Evolutionary conservation across 495 filamentous ascomycete genomes (phyloP).

Genomic region (Xylaria flabelliformis): DNA sequence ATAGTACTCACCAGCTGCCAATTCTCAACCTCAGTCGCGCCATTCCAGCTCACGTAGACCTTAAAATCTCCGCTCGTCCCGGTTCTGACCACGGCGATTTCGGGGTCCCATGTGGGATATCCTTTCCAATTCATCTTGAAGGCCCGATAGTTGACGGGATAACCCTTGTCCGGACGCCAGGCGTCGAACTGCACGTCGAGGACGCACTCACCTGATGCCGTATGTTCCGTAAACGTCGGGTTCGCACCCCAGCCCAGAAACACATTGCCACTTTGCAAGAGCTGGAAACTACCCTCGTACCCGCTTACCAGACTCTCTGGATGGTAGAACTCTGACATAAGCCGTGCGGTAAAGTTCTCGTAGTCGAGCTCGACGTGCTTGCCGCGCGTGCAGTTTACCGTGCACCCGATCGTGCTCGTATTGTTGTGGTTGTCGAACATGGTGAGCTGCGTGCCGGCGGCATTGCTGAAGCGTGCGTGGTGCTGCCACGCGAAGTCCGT

Average conservation of each 20-base stretch:
- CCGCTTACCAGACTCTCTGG: slow-evolving; percentile 32
- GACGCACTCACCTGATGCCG: slow-evolving; percentile 32
- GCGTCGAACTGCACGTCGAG: slow-evolving; percentile 34
- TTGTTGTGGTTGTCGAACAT: slow-evolving; percentile 48
- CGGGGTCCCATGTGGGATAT: slow-evolving; percentile 28
- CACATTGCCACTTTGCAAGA: slow-evolving; percentile 53
- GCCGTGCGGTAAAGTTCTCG: slow-evolving; percentile 40
- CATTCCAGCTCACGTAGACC: slow-evolving; percentile 42
- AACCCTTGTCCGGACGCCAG: slow-evolving; percentile 12
- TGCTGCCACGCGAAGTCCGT: slow-evolving; percentile 62
- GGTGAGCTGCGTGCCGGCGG: slow-evolving; percentile 35
- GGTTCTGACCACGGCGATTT: slow-evolving; percentile 21
- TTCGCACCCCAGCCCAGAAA: slow-evolving; percentile 56
- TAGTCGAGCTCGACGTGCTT: slow-evolving; percentile 54
- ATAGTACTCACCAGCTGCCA: slow-evolving; percentile 32
- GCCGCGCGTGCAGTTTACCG: slow-evolving; percentile 41
- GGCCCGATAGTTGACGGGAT: slow-evolving; percentile 29
- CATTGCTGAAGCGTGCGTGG: slow-evolving; percentile 52
- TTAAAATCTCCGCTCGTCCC: slow-evolving; percentile 7
- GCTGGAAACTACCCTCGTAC: slow-evolving; percentile 56
- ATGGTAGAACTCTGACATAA: slow-evolving; percentile 32
- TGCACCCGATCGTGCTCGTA: slow-evolving; percentile 23
- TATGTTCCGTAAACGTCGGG: slow-evolving; percentile 57
- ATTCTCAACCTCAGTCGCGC: slow-evolving; percentile 34
- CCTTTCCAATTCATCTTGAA: slow-evolving; percentile 40